These are phyloP conservation scores for Fusarium tuaranense DNA, from an alignment of 2,329 filamentous ascomycete species.

Conservation along the genomic window DNA sequence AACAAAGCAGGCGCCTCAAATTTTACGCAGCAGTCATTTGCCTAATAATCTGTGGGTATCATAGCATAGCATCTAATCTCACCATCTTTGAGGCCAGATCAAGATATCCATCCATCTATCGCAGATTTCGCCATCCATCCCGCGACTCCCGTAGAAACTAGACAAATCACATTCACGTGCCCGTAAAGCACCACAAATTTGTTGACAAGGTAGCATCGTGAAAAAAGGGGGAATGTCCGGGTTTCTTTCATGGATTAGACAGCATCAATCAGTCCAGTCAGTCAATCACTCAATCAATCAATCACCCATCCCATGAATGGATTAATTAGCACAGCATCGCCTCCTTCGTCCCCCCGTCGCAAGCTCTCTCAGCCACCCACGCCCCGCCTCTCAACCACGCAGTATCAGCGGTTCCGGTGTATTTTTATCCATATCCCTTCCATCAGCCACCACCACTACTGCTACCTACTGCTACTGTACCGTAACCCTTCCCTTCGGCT, in stretches of 20 bases:
- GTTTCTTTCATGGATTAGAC: neutral
- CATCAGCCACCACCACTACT: conserved; percentile 22
- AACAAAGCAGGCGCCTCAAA: conserved; percentile 12
- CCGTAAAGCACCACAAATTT: neutral
- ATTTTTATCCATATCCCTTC: conserved; percentile 37
- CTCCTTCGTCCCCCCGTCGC: neutral
- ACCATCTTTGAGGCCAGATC: neutral
- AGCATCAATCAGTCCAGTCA: neutral
- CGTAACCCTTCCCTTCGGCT: neutral
- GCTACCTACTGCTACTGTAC: neutral
- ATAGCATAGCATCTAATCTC: neutral
- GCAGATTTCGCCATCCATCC: neutral
- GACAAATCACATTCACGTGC: neutral
- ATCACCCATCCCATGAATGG: neutral
- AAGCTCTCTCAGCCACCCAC: conserved; percentile 23
- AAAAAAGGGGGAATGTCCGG: neutral
- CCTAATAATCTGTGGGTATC: neutral
- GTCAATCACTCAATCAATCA: neutral
- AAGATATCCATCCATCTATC: neutral
- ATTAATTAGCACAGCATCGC: conserved; percentile 3
- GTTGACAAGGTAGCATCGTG: neutral
- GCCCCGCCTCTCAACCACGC: conserved; percentile 19
- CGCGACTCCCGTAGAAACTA: conserved; percentile 2
- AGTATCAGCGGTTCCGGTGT: conserved; percentile 29
- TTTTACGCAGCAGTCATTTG: neutral